These are phyloP conservation scores for Thuidium tamariscinum DNA, from an alignment of 225 moss, liverwort and hornwort species.

Conservation along the genomic window DNA sequence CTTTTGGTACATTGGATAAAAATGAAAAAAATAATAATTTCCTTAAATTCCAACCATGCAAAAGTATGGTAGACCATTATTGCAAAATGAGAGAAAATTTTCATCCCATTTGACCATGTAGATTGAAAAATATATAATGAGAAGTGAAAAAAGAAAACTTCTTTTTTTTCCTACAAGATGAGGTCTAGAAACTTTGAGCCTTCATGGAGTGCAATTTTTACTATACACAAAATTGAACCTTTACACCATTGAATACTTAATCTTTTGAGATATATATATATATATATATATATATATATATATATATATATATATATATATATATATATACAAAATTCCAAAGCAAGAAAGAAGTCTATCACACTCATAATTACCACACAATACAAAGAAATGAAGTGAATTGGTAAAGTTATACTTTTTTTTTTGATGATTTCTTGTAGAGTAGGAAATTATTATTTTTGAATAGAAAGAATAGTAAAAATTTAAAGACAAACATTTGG, in stretches of 20 bases:
- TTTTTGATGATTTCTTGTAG: not conserved
- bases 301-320: no score
- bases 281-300: no score
- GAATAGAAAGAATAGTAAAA: accelerated
- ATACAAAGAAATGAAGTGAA: not conserved
- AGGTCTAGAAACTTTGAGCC: accelerated
- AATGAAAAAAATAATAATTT: not conserved
- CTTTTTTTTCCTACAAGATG: not conserved
- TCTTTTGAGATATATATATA: accelerated
- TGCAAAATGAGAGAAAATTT: not conserved
- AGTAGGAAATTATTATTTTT: not conserved
- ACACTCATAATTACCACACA: not conserved
- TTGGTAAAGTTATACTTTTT: accelerated
- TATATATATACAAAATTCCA: accelerated
- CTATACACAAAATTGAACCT: not conserved
- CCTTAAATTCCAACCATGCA: not conserved
- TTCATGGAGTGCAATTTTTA: not conserved
- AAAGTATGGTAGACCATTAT: not conserved
- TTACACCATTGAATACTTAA: not conserved
- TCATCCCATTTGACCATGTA: accelerated
- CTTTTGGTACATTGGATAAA: accelerated
- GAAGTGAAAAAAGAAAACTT: not conserved
- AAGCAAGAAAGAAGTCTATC: not conserved
- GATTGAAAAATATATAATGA: not conserved
- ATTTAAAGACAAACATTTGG: not conserved